A percentile compares a stretch with the other conserved stretches of the same genome.
Evolutionary conservation across 2,329 filamentous ascomycete species (phyloP).

Genomic region (Sclerotinia subarctica): DNA sequence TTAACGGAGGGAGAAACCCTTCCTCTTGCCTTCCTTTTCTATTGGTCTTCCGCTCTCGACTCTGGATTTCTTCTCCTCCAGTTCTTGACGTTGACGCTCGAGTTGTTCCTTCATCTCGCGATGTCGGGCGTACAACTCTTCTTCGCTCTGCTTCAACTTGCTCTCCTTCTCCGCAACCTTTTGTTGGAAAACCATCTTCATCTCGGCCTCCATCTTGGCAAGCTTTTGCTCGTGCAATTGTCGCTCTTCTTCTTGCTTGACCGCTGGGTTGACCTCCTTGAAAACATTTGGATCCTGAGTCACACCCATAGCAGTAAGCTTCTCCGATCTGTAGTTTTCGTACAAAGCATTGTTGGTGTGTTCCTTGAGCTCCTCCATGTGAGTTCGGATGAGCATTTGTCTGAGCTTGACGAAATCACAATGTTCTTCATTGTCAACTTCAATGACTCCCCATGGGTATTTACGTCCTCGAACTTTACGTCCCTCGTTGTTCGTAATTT

Average conservation of each 20-base stretch:
- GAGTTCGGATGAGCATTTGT: conserved; percentile 99
- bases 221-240: conserved; percentile 98
- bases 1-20: conserved; percentile 98
- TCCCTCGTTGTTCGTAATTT: conserved; percentile 87
- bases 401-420: conserved; percentile 99
- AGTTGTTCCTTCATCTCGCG: conserved; percentile 99
- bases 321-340: conserved; percentile 99
- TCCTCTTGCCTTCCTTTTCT: conserved; percentile 98
- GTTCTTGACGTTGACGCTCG: conserved; percentile 87
- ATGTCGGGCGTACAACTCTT: conserved; percentile 96
- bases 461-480: conserved; percentile 93
- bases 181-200: conserved; percentile 99
- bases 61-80: conserved; percentile 97
- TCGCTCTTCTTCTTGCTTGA: conserved; percentile 99
- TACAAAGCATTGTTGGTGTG: conserved; percentile 99
- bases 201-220: conserved; percentile 99
- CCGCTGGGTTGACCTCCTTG: conserved; percentile 99
- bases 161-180: conserved; percentile 99
- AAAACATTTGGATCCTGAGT: conserved; percentile 98
- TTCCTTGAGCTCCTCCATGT: conserved; percentile 99
- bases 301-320: conserved; percentile 97
- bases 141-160: conserved; percentile 98
- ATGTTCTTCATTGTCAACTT: conserved; percentile 99
- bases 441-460: conserved; percentile 98
- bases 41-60: conserved; percentile 93